Evolutionary conservation across 345 rosid species (phyloP).

Genomic region (thale cress (Arabidopsis thaliana)): TAIR10.1 NC_003070.9:24586001-24586500

Average conservation of each 20-base stretch:
- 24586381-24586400: constrained; percentile 52
- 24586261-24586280: constrained; percentile 63
- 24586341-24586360: constrained; percentile 49
- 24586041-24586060: not conserved
- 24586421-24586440: constrained; percentile 41
- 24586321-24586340: not conserved
- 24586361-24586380: constrained; percentile 55
- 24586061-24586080: not conserved
- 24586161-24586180: too few species aligned
- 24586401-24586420: constrained; percentile 56
- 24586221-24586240: not conserved
- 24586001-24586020: too few species aligned
- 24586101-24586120: not conserved
- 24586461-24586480: constrained; percentile 16
- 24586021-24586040: too few species aligned
- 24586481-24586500: not conserved
- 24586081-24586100: too few species aligned
- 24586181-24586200: not conserved
- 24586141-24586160: not conserved
- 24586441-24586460: not conserved
- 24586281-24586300: constrained; percentile 63
- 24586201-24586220: not conserved
- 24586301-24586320: not conserved
- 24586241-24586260: not conserved
- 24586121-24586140: not conserved